These are phyloP conservation scores for Oryza meyeriana DNA, from an alignment of 176 grass and related monocot species.

Conservation along the genomic window DNA sequence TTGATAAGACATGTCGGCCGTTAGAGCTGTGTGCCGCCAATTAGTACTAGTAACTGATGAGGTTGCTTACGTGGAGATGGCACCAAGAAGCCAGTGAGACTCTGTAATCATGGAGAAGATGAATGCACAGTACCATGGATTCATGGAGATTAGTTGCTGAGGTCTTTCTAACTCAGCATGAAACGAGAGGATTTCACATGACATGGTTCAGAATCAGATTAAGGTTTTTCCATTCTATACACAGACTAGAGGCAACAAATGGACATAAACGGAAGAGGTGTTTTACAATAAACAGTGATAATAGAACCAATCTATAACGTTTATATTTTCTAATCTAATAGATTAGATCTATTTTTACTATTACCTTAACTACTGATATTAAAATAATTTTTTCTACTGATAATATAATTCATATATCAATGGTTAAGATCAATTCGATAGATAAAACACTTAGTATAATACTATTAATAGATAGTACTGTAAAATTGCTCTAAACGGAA, in stretches of 20 bases:
- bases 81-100: neutral
- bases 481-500: too few species aligned
- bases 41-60: neutral
- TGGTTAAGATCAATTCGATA: too few species aligned
- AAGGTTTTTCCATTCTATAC: neutral
- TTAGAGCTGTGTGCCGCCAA: neutral
- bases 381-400: too few species aligned
- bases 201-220: neutral
- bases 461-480: too few species aligned
- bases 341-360: too few species aligned
- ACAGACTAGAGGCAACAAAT: neutral
- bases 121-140: neutral
- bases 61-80: neutral
- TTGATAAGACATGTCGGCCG: slow-evolving; percentile 25
- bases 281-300: too few species aligned
- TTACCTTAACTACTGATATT: too few species aligned
- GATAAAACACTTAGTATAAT: too few species aligned
- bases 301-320: too few species aligned
- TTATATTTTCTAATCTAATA: too few species aligned
- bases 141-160: neutral
- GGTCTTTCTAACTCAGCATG: neutral
- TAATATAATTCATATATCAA: too few species aligned
- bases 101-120: slow-evolving; percentile 5
- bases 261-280: neutral
- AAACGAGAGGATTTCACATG: neutral